Conservation (phyloP, 2,329 filamentous ascomycete genomes). For the Aspergillus piperis region DNA sequence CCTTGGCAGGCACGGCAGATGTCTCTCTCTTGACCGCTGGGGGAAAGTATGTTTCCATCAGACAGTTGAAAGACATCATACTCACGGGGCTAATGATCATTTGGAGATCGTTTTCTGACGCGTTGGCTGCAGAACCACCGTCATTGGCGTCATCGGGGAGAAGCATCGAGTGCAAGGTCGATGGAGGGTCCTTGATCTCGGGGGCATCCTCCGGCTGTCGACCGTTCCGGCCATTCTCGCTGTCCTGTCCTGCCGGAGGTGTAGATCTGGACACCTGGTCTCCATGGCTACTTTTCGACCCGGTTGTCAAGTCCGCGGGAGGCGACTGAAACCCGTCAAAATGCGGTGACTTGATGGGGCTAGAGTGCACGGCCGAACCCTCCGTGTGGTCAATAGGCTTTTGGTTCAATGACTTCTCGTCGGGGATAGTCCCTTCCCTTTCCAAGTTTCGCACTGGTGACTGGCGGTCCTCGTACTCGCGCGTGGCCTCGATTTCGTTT, state of each 20-base stretch:
- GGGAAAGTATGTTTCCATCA: conserved; percentile 13
- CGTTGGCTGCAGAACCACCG: neutral
- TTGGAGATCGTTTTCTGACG: conserved; percentile 16
- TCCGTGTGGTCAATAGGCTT: neutral
- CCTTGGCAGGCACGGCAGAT: neutral
- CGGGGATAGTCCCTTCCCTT: neutral
- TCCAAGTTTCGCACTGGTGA: neutral
- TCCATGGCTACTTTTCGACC: neutral
- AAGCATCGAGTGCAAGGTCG: conserved; percentile 8
- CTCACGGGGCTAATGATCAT: conserved; percentile 18
- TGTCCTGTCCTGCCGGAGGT: neutral
- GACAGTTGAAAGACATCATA: conserved; percentile 10
- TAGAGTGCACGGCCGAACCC: conserved; percentile 8
- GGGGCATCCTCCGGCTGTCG: neutral
- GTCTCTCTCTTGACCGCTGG: neutral
- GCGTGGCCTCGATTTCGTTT: conserved; percentile 1
- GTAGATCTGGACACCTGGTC: neutral
- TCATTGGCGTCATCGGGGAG: conserved; percentile 11
- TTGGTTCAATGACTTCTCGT: neutral
- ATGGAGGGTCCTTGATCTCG: conserved; percentile 2
- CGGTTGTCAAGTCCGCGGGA: neutral
- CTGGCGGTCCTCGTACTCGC: conserved; percentile 5
- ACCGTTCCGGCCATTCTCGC: conserved; percentile 5
- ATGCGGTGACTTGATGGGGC: conserved; percentile 21
- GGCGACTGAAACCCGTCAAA: conserved; percentile 24